phyloP scores from a whole-genome alignment of 306 rosid species.

The Alnus rubra region DNA sequence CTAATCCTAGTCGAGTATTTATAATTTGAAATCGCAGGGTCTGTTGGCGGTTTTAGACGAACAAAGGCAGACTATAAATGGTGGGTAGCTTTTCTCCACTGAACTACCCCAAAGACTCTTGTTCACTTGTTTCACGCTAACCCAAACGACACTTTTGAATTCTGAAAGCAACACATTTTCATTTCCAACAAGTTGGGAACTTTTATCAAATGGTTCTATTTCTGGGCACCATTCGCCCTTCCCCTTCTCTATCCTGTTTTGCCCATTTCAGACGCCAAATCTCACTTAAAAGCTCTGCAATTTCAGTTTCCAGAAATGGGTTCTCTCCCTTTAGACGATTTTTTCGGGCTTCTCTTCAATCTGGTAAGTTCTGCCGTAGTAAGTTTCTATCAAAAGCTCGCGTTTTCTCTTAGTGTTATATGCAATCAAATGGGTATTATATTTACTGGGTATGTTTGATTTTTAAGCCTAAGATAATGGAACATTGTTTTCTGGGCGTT shows the following conservation, averaged over 20 bases:
- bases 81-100: neutral
- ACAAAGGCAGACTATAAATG: neutral
- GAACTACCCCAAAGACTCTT: neutral
- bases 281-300: slow-evolving; percentile 35
- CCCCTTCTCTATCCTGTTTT: slow-evolving; percentile 46
- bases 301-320: slow-evolving; percentile 35
- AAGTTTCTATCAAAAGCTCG: neutral
- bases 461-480: neutral
- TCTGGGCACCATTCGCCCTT: slow-evolving; percentile 56
- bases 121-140: neutral
- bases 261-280: slow-evolving; percentile 33
- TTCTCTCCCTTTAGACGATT: slow-evolving; percentile 41
- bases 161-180: neutral
- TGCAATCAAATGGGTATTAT: neutral
- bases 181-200: slow-evolving; percentile 4
- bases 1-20: too few relatives aligned
- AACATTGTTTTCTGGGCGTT: neutral
- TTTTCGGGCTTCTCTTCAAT: slow-evolving; percentile 42
- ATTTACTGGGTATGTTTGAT: neutral
- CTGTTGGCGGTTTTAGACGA: neutral
- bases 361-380: slow-evolving; percentile 35
- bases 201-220: slow-evolving; percentile 39
- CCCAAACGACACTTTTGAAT: neutral
- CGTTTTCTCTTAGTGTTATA: neutral
- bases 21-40: too few relatives aligned